A percentile compares a stretch with the other conserved stretches of the same genome.
Evolutionary conservation across 139 green algal genomes (phyloP).

Genomic region (Parachlorella kessleri): DNA sequence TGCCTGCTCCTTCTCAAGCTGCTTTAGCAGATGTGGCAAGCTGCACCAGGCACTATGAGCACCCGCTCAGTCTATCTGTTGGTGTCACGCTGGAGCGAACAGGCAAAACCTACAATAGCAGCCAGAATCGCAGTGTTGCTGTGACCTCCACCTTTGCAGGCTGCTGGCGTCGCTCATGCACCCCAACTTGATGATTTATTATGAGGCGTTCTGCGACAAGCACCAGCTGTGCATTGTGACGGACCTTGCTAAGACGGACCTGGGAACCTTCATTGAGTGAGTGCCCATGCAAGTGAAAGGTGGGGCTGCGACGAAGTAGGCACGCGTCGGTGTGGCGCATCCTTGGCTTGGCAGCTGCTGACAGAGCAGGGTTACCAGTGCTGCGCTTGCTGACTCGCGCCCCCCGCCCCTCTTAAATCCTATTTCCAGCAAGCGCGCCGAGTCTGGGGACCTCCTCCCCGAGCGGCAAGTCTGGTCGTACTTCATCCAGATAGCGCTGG

Average conservation of each 20-base stretch:
- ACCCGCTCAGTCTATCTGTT: too few relatives aligned
- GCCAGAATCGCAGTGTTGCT: too few relatives aligned
- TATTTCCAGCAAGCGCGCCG: slow-evolving; percentile 60
- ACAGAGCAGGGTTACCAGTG: neutral
- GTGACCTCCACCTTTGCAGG: slow-evolving; percentile 38
- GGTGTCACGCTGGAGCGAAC: too few relatives aligned
- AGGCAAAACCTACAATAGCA: too few relatives aligned
- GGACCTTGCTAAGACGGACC: slow-evolving; percentile 6
- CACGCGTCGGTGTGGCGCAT: too few relatives aligned
- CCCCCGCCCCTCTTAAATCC: neutral
- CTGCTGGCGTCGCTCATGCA: slow-evolving; percentile 22
- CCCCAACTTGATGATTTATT: slow-evolving; percentile 25
- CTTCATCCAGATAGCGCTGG: slow-evolving; percentile 60
- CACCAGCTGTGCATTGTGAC: slow-evolving; percentile 22
- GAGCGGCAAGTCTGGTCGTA: slow-evolving; percentile 84
- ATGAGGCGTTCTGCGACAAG: slow-evolving; percentile 26
- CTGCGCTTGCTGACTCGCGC: neutral
- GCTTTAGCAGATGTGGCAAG: too few relatives aligned
- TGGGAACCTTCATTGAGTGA: slow-evolving; percentile 13
- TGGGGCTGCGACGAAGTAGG: too few relatives aligned
- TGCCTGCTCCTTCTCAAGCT: neutral
- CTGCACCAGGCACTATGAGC: too few relatives aligned
- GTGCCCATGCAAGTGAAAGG: neutral
- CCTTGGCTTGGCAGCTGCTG: too few relatives aligned
- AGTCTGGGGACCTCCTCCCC: slow-evolving; percentile 62